phyloP scores from a whole-genome alignment of 1,139 yeast genomes.

The Debaryomyces udenii region DNA sequence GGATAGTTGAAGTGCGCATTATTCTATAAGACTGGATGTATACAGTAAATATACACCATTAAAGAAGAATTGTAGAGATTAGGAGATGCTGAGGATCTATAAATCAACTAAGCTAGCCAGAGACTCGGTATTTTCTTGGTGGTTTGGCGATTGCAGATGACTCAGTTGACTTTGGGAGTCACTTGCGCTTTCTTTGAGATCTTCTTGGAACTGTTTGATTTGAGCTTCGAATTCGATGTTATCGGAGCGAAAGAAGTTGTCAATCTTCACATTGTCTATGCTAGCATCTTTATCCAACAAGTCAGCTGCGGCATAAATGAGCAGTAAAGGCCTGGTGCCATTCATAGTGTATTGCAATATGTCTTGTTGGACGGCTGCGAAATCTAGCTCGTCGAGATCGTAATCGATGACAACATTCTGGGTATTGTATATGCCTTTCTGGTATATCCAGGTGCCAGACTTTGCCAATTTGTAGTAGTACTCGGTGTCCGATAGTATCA shows the following conservation, averaged over 20 bases:
- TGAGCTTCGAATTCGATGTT: constrained; percentile 12
- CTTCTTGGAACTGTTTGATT: constrained; percentile 12
- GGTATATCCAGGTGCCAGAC: constrained; percentile 24
- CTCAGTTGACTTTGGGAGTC: too few species aligned
- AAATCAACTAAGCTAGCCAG: too few species aligned
- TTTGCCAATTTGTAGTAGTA: constrained; percentile 25
- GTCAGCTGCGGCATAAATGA: constrained; percentile 23
- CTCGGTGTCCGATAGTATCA: constrained; percentile 33
- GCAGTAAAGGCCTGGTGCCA: constrained; percentile 20
- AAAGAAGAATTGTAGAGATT: too few species aligned
- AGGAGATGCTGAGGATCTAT: too few species aligned
- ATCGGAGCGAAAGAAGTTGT: constrained; percentile 22
- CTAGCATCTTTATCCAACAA: constrained; percentile 12
- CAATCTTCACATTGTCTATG: constrained; percentile 16
- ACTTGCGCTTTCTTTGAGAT: too few species aligned
- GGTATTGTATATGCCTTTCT: constrained; percentile 9
- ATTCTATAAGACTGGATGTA: too few species aligned
- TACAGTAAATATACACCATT: too few species aligned
- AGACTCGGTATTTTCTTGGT: too few species aligned
- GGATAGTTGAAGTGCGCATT: too few species aligned
- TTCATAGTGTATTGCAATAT: constrained; percentile 20
- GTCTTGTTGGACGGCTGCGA: constrained; percentile 22
- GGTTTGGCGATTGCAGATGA: too few species aligned
- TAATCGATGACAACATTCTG: constrained; percentile 20
- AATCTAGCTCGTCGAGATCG: constrained; percentile 23